Evolutionary conservation across 2,329 filamentous ascomycete species (phyloP).

Genomic region (Akanthomyces uredinophilus): DNA sequence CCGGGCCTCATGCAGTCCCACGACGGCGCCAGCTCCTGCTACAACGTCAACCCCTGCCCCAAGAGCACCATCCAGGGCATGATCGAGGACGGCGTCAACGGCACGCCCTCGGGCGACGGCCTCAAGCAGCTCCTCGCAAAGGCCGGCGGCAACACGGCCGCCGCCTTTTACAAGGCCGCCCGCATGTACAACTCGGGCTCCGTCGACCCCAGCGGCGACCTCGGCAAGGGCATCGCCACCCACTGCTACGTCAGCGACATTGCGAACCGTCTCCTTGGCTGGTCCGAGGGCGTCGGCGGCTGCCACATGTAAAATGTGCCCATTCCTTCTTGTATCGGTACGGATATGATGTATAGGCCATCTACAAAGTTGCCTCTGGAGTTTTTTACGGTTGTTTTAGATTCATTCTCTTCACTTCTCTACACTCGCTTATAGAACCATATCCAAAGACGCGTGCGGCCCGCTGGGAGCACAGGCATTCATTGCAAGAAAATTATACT

Average conservation of each 20-base stretch:
- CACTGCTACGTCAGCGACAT: constrained; percentile 47
- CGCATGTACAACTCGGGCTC: constrained; percentile 45
- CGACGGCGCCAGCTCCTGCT: constrained; percentile 32
- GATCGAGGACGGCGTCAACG: constrained; percentile 36
- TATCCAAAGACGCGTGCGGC: not conserved
- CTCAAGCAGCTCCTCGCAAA: constrained; percentile 33
- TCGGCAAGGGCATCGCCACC: constrained; percentile 38
- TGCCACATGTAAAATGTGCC: constrained; percentile 8
- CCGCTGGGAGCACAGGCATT: not conserved
- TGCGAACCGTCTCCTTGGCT: constrained; percentile 25
- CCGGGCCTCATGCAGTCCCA: constrained; percentile 39
- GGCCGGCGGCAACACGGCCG: constrained; percentile 25
- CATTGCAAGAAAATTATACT: not conserved
- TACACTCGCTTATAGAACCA: not conserved
- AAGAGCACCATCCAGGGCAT: constrained; percentile 23
- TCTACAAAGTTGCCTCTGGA: not conserved
- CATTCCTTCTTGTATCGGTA: not conserved
- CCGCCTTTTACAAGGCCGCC: constrained; percentile 40
- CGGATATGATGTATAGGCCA: not conserved
- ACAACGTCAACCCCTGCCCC: constrained; percentile 26
- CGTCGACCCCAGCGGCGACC: constrained; percentile 28
- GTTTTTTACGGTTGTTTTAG: not conserved
- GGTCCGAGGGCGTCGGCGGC: constrained; percentile 1
- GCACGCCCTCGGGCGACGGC: constrained; percentile 37
- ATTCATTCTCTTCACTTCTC: not conserved